phyloP scores from a whole-genome alignment of 768 basidiomycete species.

The Naganishia antarctica region DNA sequence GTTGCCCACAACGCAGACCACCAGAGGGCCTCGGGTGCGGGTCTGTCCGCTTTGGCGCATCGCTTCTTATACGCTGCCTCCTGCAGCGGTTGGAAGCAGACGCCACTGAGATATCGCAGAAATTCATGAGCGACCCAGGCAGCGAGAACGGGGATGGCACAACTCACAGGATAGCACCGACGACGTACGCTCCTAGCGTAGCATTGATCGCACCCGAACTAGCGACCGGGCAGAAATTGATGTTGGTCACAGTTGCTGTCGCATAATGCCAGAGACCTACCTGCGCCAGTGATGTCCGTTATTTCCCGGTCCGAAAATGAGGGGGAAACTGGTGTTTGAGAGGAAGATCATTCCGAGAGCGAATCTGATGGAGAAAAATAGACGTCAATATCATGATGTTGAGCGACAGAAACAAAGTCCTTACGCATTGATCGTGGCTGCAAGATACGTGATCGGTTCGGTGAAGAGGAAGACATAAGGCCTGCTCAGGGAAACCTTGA shows the following conservation, averaged over 20 bases:
- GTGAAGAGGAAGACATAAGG: slow-evolving; percentile 41
- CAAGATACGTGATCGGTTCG: slow-evolving; percentile 43
- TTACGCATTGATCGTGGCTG: slow-evolving; percentile 38
- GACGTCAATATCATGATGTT: neutral
- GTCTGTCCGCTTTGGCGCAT: slow-evolving; percentile 21
- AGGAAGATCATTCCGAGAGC: slow-evolving; percentile 41
- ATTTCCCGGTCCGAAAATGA: slow-evolving; percentile 38
- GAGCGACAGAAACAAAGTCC: neutral
- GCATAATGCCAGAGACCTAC: slow-evolving; percentile 17
- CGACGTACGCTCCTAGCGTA: slow-evolving; percentile 36
- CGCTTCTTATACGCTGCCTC: slow-evolving; percentile 28
- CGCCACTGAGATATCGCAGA: slow-evolving; percentile 23
- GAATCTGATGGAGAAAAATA: slow-evolving; percentile 21
- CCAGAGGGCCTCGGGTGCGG: slow-evolving; percentile 36
- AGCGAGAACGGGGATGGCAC: neutral
- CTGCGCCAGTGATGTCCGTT: slow-evolving; percentile 37
- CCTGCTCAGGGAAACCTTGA: slow-evolving; percentile 38
- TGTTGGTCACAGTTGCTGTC: neutral
- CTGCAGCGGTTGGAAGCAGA: slow-evolving; percentile 37
- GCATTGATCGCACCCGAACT: slow-evolving; percentile 39
- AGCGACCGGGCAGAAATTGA: neutral
- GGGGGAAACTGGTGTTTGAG: slow-evolving; percentile 40
- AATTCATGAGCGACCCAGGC: neutral
- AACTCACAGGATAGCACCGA: slow-evolving; percentile 34
- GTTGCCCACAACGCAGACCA: slow-evolving; percentile 38